A percentile compares a stretch with the other conserved stretches of the same genome.
Evolutionary conservation across 1,284 basidiomycete species (phyloP).

Genomic region (Xerocomus minutiporus): DNA sequence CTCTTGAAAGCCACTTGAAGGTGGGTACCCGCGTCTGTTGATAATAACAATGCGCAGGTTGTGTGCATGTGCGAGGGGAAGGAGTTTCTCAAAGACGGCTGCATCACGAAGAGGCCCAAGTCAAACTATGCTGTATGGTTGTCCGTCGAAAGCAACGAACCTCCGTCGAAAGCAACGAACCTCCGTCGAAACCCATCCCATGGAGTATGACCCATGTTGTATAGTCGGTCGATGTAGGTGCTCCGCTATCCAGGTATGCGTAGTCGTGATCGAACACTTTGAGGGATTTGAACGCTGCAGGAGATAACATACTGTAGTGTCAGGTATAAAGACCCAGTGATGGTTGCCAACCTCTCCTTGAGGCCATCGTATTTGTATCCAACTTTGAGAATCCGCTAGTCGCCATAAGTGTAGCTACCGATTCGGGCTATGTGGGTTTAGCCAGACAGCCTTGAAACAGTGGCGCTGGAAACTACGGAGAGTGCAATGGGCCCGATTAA

Average conservation of each 20-base stretch:
- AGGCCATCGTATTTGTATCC: too few species aligned
- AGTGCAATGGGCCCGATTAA: too few species aligned
- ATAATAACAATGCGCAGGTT: constrained; percentile 26
- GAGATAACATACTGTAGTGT: background rate
- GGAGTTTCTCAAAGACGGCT: constrained; percentile 17
- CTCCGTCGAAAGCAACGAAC: constrained; percentile 5
- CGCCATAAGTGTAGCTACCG: too few species aligned
- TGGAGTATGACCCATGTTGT: constrained; percentile 26
- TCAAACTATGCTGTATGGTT: background rate
- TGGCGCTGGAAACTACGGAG: too few species aligned
- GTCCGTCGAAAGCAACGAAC: too few species aligned
- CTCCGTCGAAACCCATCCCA: constrained; percentile 23
- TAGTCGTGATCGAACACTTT: constrained; percentile 18
- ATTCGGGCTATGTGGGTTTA: too few species aligned
- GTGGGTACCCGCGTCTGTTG: constrained; percentile 25
- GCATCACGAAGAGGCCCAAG: background rate
- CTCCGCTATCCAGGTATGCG: constrained; percentile 22
- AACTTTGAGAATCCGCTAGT: too few species aligned
- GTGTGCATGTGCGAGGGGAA: constrained; percentile 23
- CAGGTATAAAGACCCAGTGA: too few species aligned
- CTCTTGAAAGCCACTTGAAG: constrained; percentile 22
- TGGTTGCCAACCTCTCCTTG: too few species aligned
- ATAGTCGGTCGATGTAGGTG: constrained; percentile 15
- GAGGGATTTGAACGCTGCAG: constrained; percentile 8
- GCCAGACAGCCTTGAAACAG: too few species aligned